Conservation (phyloP, 495 filamentous ascomycete species). For the Hapsidospora chrysogenum region DNA sequence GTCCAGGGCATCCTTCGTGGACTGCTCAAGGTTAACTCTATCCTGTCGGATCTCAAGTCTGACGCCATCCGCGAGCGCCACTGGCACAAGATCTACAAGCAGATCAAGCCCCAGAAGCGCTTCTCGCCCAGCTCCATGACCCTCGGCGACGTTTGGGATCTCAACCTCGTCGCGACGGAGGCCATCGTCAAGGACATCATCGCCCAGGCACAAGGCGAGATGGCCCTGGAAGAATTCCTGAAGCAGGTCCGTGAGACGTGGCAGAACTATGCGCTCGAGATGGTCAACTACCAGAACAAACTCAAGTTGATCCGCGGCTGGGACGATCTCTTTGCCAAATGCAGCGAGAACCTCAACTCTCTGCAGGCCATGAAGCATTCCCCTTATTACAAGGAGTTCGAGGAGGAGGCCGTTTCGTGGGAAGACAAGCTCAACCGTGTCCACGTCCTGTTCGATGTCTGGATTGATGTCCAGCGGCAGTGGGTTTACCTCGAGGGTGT, state of each 20-base stretch:
- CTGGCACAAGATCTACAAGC: slow-evolving; percentile 95
- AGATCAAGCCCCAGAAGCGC: slow-evolving; percentile 72
- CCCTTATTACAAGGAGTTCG: slow-evolving; percentile 97
- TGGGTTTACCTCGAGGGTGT: slow-evolving; percentile 99
- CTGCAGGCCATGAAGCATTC: slow-evolving; percentile 98
- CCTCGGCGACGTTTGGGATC: slow-evolving; percentile 93
- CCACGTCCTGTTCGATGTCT: slow-evolving; percentile 94
- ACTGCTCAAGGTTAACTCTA: slow-evolving; percentile 72
- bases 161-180: slow-evolving; percentile 77
- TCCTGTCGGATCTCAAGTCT: slow-evolving; percentile 84
- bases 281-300: slow-evolving; percentile 95
- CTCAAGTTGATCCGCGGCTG: slow-evolving; percentile 93
- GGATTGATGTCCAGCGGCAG: slow-evolving; percentile 98
- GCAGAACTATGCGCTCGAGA: slow-evolving; percentile 83
- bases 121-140: slow-evolving; percentile 89
- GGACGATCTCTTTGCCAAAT: slow-evolving; percentile 96
- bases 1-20: slow-evolving; percentile 82
- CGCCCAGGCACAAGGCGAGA: slow-evolving; percentile 89
- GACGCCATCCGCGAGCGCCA: slow-evolving; percentile 92
- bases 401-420: slow-evolving; percentile 91
- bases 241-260: slow-evolving; percentile 94
- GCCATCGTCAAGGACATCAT: slow-evolving; percentile 79
- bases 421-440: slow-evolving; percentile 96
- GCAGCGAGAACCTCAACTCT: slow-evolving; percentile 93
- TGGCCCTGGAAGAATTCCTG: slow-evolving; percentile 96